These are phyloP conservation scores for Graphium sp. DNA, from an alignment of 2,329 filamentous ascomycete species.

Conservation along the genomic window DNA sequence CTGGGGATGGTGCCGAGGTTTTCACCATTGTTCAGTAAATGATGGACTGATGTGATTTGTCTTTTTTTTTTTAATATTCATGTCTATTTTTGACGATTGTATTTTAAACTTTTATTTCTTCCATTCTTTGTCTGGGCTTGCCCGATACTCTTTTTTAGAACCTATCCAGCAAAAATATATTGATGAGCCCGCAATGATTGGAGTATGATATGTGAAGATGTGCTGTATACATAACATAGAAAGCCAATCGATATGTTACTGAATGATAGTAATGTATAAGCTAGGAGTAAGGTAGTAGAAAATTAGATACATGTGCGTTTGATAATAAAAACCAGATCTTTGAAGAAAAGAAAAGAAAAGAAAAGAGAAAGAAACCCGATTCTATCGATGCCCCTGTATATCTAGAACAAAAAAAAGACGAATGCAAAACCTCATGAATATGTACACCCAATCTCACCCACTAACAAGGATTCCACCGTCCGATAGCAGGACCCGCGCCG, in stretches of 20 bases:
- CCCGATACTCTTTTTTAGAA: no score
- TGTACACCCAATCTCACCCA: no score
- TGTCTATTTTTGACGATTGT: background rate
- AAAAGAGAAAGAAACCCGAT: background rate
- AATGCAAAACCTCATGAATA: background rate
- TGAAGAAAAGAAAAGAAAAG: background rate
- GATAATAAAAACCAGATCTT: background rate
- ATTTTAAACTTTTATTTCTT: background rate
- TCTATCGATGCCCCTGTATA: background rate
- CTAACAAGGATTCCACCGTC: constrained; percentile 25
- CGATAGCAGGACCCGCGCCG: constrained; percentile 32
- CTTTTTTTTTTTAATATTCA: constrained; percentile 1
- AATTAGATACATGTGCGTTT: background rate
- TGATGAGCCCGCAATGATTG: background rate
- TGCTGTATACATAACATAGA: background rate
- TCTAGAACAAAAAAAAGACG: background rate
- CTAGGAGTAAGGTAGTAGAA: background rate
- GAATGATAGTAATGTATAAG: constrained; percentile 1
- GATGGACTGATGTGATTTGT: background rate
- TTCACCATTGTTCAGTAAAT: constrained; percentile 6
- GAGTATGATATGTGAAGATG: background rate
- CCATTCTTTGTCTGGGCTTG: background rate
- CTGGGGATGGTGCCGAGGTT: constrained; percentile 4
- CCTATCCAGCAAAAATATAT: background rate
- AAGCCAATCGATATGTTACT: background rate